Evolutionary conservation across 345 rosid genomes (phyloP).

Genomic region (Capsella bursapastoris): DNA sequence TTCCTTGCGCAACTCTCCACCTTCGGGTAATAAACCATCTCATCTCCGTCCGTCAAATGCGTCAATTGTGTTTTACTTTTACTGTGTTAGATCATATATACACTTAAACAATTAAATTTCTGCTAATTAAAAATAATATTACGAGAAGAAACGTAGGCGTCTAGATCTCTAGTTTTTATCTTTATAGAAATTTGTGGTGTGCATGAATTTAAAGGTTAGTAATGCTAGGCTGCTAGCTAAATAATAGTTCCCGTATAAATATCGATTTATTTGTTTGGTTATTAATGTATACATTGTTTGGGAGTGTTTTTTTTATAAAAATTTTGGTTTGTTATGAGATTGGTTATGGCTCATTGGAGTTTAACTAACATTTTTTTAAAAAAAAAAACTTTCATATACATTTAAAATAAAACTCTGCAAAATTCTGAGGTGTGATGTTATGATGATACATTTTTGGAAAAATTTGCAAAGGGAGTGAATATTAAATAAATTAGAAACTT

Average conservation of each 20-base stretch:
- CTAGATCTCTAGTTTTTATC: neutral
- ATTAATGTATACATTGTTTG: too few relatives aligned
- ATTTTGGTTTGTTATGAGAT: neutral
- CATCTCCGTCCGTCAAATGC: neutral
- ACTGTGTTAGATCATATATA: neutral
- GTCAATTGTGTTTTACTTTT: neutral
- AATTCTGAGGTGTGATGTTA: neutral
- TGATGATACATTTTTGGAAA: neutral
- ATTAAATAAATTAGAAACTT: neutral
- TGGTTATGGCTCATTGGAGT: neutral
- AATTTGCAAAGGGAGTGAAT: neutral
- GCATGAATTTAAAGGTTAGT: slow-evolving; percentile 16
- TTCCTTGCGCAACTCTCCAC: slow-evolving; percentile 97
- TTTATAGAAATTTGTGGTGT: neutral
- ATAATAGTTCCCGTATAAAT: neutral
- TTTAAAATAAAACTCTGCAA: neutral
- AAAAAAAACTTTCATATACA: too few relatives aligned
- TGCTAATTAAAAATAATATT: neutral
- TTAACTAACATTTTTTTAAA: too few relatives aligned
- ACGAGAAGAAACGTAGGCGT: neutral
- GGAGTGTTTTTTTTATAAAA: neutral
- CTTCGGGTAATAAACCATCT: slow-evolving; percentile 65
- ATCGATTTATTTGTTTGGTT: neutral
- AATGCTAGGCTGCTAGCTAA: neutral
- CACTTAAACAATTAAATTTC: neutral